Percentiles rank a stretch among this genome's conserved stretches.
These are phyloP conservation scores for Pichia terricola DNA, from an alignment of 1,139 yeast genomes.

Conservation along the genomic window DNA sequence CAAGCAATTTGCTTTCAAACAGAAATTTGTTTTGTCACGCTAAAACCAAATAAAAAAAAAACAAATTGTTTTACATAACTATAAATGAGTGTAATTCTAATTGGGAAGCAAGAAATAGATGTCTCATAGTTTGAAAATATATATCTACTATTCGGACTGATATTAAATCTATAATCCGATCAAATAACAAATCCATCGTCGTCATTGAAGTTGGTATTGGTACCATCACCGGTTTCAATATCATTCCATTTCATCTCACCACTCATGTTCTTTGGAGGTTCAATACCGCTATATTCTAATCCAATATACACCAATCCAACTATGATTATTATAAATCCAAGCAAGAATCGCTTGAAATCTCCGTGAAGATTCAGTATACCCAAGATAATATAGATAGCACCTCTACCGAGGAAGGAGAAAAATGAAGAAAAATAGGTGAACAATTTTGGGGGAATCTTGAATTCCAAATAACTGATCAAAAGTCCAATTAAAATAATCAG, in stretches of 20 bases:
- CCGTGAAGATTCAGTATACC: conserved; percentile 57
- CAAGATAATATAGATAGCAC: conserved; percentile 57
- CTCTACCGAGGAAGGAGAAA: conserved; percentile 80
- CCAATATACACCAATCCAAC: conserved; percentile 51
- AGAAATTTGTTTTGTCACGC: no score
- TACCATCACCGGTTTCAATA: conserved; percentile 16
- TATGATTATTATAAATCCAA: conserved; percentile 45
- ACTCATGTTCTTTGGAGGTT: conserved; percentile 69
- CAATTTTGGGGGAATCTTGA: conserved; percentile 57
- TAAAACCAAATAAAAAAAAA: no score
- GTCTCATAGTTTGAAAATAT: no score
- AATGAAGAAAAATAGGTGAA: conserved; percentile 69
- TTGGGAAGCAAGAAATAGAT: no score
- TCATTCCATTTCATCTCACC: conserved; percentile 34
- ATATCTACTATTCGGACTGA: no score
- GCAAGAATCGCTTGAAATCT: conserved; percentile 45
- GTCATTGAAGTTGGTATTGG: no score
- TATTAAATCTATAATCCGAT: no score
- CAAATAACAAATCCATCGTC: no score
- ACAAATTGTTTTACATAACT: no score
- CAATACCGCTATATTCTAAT: conserved; percentile 63
- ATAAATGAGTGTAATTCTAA: no score
- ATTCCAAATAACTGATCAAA: conserved; percentile 49
- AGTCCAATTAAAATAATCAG: conserved; percentile 49
- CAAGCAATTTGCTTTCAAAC: no score